Evolutionary conservation across 1,284 basidiomycete genomes (phyloP).

Genomic region (Trametes polyzona): DNA sequence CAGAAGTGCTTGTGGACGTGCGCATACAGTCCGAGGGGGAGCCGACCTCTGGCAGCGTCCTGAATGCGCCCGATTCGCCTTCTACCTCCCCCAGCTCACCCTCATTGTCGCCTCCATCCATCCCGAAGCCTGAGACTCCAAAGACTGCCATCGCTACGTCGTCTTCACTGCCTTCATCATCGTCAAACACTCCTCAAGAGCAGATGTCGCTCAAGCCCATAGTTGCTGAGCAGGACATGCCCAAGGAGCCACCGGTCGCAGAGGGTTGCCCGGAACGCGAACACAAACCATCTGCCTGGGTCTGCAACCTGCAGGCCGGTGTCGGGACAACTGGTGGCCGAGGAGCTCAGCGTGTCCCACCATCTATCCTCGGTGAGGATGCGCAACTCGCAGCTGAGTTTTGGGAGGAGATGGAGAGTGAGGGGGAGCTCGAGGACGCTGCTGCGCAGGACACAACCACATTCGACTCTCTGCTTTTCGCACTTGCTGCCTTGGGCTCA

Average conservation of each 20-base stretch:
- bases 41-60: conserved; percentile 5
- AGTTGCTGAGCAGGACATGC: neutral
- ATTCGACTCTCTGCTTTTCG: neutral
- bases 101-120: neutral
- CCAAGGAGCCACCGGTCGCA: neutral
- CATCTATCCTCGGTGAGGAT: neutral
- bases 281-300: neutral
- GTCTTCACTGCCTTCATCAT: neutral
- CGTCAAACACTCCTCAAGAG: neutral
- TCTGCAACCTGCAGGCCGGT: conserved; percentile 9
- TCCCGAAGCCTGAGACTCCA: neutral
- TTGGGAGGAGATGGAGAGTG: conserved; percentile 29
- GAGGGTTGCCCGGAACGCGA: neutral
- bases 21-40: conserved; percentile 17
- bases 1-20: neutral
- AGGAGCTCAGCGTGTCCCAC: conserved; percentile 11
- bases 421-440: conserved; percentile 33
- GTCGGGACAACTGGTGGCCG: conserved; percentile 10
- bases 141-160: neutral
- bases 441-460: neutral
- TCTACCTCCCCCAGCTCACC: neutral
- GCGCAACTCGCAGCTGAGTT: conserved; percentile 1
- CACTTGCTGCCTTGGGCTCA: conserved; percentile 6
- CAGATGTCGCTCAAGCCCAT: neutral
- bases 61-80: neutral